Percentiles rank a stretch among this genome's conserved stretches.
Evolutionary conservation across 495 filamentous ascomycete species (phyloP).

Genomic region (Aspergillus nanangensis): DNA sequence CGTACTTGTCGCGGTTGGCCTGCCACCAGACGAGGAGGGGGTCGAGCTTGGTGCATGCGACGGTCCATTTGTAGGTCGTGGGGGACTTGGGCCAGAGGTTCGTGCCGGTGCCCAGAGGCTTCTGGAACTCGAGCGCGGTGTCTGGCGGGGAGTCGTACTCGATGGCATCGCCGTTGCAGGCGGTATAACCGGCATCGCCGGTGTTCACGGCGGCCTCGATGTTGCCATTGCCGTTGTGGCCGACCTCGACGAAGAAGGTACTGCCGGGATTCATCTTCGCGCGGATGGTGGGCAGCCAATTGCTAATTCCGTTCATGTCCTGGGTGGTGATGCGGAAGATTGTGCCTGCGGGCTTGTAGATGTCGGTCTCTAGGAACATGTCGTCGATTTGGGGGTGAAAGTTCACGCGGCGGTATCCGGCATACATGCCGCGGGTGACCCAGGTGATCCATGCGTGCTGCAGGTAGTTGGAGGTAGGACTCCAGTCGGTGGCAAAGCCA

Average conservation of each 20-base stretch:
- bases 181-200: constrained; percentile 19
- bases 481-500: constrained; percentile 51
- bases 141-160: constrained; percentile 34
- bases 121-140: constrained; percentile 51
- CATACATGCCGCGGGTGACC: constrained; percentile 53
- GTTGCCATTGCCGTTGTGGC: constrained; percentile 60
- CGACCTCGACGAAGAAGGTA: constrained; percentile 51
- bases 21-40: constrained; percentile 46
- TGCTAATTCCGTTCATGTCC: constrained; percentile 45
- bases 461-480: constrained; percentile 48
- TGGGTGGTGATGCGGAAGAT: constrained; percentile 47
- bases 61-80: constrained; percentile 43
- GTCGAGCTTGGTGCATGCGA: constrained; percentile 44
- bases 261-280: constrained; percentile 51
- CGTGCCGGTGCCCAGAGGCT: constrained; percentile 52
- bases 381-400: constrained; percentile 63
- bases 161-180: constrained; percentile 32
- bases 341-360: constrained; percentile 43
- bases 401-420: constrained; percentile 51
- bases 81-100: constrained; percentile 50
- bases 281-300: constrained; percentile 48
- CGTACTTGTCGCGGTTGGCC: constrained; percentile 48
- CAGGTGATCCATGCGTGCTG: constrained; percentile 64
- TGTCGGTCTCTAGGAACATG: constrained; percentile 53
- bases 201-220: constrained; percentile 42